Evolutionary conservation across 2,329 filamentous ascomycete genomes (phyloP), one percentile per base, ranked within the genome.

Genomic region (Amauroascus niger): DNA sequence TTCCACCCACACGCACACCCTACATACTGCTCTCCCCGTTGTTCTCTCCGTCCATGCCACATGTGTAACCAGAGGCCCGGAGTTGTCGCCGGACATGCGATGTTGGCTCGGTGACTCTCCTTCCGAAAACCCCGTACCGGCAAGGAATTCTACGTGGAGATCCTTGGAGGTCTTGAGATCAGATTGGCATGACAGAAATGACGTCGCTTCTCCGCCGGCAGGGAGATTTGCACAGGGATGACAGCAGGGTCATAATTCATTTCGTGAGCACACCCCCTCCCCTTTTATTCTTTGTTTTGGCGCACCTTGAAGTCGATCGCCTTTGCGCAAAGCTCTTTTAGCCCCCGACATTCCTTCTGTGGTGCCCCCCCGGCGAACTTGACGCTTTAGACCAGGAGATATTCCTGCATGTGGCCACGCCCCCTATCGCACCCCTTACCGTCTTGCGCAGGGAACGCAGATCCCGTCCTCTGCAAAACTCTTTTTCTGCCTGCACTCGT

Each of bases 221-320:
- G 20, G 33, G 22, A 28, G 41, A 35, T 37, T 45, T 54, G 37
- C 48, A 47, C 30, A 52, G 28, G 47, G 55, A 57, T 54, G 50
- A 57, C 39, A 52, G 77, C 63, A 79, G 86, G 62, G 74, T 88
- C 65, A 84, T 94, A 64, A 72, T 94, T 57, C 88, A 95, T 69
- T 90, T 95, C 72, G 87, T 91, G 73, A 66, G 79, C 67, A 20
- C 30, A 49, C 48, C 45, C 40, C 44, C 28, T 20, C 32, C 52
- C 41, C 30, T 41, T 32, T 39, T 14, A 11, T 20, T 20, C 22
- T 35, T 24, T 41, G 6, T 47, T 20, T n/a, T 46, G 13, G 22
- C 37, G 11, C 32, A 41, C 41, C 8, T 43, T 24, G 22, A 30
- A 33, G 18, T 54, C 46, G 43, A 37, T 54, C 46, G 24, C 26